These are phyloP conservation scores for Dryadomyces quercivorus DNA, from an alignment of 2,329 filamentous ascomycete genomes.

Conservation along the genomic window DNA sequence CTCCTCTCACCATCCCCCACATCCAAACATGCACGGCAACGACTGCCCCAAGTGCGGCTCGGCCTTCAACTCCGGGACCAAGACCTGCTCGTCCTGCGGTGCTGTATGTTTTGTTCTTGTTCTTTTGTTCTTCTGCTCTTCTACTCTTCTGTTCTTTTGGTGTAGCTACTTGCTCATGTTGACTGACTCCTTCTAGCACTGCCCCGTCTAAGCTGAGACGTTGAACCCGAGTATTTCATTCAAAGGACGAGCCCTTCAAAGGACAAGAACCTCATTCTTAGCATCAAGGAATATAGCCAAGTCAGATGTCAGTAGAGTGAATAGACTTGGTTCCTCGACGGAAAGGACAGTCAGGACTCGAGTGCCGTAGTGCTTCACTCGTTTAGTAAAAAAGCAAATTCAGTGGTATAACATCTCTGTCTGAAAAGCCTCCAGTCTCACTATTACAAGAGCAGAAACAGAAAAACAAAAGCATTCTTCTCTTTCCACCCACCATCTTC, in stretches of 20 bases:
- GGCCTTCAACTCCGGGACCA: conserved; percentile 29
- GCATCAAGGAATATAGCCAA: too few species aligned
- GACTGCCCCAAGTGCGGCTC: conserved; percentile 46
- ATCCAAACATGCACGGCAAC: conserved; percentile 26
- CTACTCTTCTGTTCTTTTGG: not conserved
- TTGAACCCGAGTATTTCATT: too few species aligned
- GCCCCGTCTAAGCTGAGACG: conserved; percentile 7
- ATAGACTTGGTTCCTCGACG: too few species aligned
- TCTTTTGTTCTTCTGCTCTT: not conserved
- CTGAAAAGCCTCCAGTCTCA: not conserved
- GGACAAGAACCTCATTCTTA: too few species aligned
- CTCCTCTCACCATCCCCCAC: not conserved
- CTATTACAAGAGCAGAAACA: not conserved
- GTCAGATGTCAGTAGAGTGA: too few species aligned
- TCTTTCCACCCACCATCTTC: not conserved
- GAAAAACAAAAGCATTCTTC: not conserved
- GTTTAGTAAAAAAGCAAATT: not conserved
- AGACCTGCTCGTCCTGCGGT: conserved; percentile 44
- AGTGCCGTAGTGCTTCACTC: too few species aligned
- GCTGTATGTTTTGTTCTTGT: conserved; percentile 33
- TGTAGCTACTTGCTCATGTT: too few species aligned
- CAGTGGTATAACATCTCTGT: not conserved
- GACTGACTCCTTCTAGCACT: not conserved
- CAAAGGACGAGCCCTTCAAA: too few species aligned
- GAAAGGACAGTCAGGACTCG: too few species aligned